Percentiles rank a stretch among this genome's conserved stretches.
Evolutionary conservation across 2,329 filamentous ascomycete species (phyloP).

Genomic region (Neopestalotiopsis sp.): DNA sequence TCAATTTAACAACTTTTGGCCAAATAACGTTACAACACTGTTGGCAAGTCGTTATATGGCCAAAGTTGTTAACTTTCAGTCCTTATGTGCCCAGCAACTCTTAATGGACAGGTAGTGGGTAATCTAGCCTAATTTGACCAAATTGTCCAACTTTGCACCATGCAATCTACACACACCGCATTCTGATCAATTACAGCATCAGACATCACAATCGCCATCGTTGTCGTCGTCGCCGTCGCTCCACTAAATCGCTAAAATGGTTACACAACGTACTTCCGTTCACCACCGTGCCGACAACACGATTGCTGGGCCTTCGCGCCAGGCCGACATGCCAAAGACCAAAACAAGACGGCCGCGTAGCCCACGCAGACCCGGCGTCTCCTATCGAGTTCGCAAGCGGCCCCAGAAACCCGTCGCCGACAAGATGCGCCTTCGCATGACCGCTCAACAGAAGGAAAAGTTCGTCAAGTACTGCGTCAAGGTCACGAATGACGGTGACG

Average conservation of each 20-base stretch:
- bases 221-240: neutral
- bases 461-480: neutral
- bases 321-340: neutral
- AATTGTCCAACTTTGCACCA: neutral
- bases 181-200: neutral
- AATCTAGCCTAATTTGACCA: neutral
- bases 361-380: neutral
- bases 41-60: neutral
- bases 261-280: neutral
- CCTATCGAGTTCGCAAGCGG: neutral
- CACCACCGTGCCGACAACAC: no score
- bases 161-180: neutral
- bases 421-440: neutral
- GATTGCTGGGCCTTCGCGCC: neutral
- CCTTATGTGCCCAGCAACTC: neutral
- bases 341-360: neutral
- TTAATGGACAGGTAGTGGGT: neutral
- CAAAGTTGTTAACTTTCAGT: neutral
- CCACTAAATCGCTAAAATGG: neutral
- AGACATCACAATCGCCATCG: neutral
- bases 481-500: neutral
- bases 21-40: neutral
- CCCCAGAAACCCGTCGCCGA: neutral
- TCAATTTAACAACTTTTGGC: neutral
- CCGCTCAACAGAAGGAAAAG: neutral